Evolutionary conservation across 2,329 filamentous ascomycete species (phyloP).

Genomic region (Fusarium pseudograminearum): DNA sequence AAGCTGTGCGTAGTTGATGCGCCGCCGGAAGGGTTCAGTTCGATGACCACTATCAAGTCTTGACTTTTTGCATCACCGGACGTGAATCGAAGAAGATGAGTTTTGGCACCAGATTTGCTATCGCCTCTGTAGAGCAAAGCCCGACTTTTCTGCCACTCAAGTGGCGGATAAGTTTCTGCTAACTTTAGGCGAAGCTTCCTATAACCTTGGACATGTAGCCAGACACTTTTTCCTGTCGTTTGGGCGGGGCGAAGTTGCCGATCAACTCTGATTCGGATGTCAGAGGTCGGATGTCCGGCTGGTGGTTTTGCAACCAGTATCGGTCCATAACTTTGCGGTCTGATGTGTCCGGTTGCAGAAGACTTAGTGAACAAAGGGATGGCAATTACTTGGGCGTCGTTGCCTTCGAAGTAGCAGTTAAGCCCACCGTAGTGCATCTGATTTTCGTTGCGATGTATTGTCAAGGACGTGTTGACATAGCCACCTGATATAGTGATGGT

Average conservation of each 20-base stretch:
- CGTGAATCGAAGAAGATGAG: background rate
- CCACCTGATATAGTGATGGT: background rate
- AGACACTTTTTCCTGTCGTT: background rate
- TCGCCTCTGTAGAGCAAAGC: background rate
- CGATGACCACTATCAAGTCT: background rate
- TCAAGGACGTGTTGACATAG: background rate
- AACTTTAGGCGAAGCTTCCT: background rate
- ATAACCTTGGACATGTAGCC: background rate
- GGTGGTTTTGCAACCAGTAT: background rate
- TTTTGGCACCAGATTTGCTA: fast-evolving
- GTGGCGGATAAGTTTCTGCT: background rate
- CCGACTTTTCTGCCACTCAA: background rate
- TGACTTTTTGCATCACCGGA: background rate
- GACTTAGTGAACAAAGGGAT: background rate
- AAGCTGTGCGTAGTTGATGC: background rate
- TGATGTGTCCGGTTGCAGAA: background rate
- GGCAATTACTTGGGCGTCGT: background rate
- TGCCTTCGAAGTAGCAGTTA: background rate
- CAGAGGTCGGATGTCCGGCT: fast-evolving
- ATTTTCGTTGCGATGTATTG: background rate
- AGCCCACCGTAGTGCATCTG: background rate
- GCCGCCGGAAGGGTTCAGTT: background rate
- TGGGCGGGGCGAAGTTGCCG: fast-evolving
- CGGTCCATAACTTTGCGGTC: background rate
- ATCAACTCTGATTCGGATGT: background rate